Evolutionary conservation across 441 rosid species (phyloP).

Genomic region (Euphorbia schlechtendalii): DNA sequence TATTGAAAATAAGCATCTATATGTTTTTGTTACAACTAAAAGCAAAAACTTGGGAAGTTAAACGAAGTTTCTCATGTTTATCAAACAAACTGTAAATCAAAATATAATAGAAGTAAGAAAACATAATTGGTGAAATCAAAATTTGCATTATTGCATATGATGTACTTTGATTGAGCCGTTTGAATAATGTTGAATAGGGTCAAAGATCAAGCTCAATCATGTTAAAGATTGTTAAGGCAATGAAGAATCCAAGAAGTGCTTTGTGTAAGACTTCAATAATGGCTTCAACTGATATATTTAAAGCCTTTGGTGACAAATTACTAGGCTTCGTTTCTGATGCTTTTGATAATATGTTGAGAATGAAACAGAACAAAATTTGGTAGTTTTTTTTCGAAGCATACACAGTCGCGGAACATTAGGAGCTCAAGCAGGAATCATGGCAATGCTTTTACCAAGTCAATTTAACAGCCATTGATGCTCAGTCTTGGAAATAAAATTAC

Average conservation of each 20-base stretch:
- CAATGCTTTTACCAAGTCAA: conserved; percentile 60
- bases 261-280: conserved; percentile 84
- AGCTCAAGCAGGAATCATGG: conserved; percentile 58
- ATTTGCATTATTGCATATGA: no score
- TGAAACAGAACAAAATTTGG: conserved; percentile 69
- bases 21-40: no score
- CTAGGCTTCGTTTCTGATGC: conserved; percentile 43
- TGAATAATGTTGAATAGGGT: no score
- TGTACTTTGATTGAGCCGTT: no score
- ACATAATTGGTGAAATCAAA: no score
- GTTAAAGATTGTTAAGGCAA: conserved; percentile 47
- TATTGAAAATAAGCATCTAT: no score
- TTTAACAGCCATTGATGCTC: conserved; percentile 49
- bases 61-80: no score
- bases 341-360: conserved; percentile 50
- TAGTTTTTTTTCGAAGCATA: conserved; percentile 31
- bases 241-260: conserved; percentile 95
- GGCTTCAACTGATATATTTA: conserved; percentile 81
- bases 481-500: conserved; percentile 52
- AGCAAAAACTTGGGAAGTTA: no score
- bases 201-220: no score
- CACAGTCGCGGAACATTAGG: conserved; percentile 31
- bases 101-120: no score
- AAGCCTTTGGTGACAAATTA: conserved; percentile 55
- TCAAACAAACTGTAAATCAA: no score